Evolutionary conservation across 1,139 yeast genomes (phyloP).

Genomic region (Diutina mesorugosa): DNA sequence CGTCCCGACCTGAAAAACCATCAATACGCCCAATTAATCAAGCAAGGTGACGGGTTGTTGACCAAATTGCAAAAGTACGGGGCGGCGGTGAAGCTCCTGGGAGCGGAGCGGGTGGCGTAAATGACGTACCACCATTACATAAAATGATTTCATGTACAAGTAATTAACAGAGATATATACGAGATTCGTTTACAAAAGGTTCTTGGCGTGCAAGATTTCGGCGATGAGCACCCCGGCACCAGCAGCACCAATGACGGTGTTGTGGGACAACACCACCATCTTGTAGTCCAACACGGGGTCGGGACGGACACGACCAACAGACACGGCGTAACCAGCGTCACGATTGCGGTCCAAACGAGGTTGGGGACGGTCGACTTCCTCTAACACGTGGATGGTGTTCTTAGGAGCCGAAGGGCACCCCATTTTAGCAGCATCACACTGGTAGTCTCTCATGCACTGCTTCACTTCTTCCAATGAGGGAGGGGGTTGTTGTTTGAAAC

Average conservation of each 20-base stretch:
- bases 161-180: not conserved
- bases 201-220: constrained; percentile 71
- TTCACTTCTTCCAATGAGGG: constrained; percentile 79
- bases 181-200: constrained; percentile 35
- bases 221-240: constrained; percentile 98
- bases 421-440: constrained; percentile 69
- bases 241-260: constrained; percentile 97
- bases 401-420: constrained; percentile 90
- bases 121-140: not conserved
- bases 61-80: constrained; percentile 95
- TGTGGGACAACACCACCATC: constrained; percentile 93
- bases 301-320: constrained; percentile 89
- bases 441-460: constrained; percentile 54
- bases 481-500: constrained; percentile 69
- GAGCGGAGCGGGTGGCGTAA: not conserved
- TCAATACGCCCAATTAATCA: constrained; percentile 79
- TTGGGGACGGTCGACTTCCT: constrained; percentile 90
- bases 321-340: constrained; percentile 88
- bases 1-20: constrained; percentile 93
- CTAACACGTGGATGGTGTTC: constrained; percentile 82
- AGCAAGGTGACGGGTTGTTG: constrained; percentile 84
- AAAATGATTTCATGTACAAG: not conserved
- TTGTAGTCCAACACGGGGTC: constrained; percentile 90
- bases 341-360: constrained; percentile 96
- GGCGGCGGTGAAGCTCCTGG: constrained; percentile 53